Conservation (phyloP, 2,329 filamentous ascomycete species). For the Lasiodiplodia gonubiensis region DNA sequence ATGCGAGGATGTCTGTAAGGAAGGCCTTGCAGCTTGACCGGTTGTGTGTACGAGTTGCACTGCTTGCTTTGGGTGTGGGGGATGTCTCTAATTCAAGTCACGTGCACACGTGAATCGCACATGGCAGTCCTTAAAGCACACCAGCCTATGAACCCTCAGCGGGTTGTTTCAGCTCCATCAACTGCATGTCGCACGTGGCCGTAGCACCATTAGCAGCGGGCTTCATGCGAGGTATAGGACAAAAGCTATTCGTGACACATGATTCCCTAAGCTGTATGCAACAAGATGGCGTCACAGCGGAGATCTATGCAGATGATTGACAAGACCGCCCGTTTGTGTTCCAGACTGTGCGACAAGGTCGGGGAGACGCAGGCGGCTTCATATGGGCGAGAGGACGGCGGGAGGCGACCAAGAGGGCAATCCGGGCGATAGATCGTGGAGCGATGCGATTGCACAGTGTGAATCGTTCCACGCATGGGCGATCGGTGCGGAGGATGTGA, state of each 20-base stretch:
- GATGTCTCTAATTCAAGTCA: too few relatives aligned
- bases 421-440: constrained; percentile 4
- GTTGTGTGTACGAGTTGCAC: neutral
- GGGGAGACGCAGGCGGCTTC: constrained; percentile 3
- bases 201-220: neutral
- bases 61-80: neutral
- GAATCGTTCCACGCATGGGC: neutral
- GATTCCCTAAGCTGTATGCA: neutral
- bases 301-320: neutral
- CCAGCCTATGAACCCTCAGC: neutral
- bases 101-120: too few relatives aligned
- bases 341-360: neutral
- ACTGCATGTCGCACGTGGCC: constrained; percentile 3
- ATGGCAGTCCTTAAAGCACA: neutral
- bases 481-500: constrained; percentile 20
- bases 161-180: neutral
- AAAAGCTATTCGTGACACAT: neutral
- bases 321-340: too few relatives aligned
- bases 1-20: neutral
- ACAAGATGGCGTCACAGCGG: neutral
- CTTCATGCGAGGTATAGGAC: neutral
- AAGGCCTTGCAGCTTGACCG: constrained; percentile 10
- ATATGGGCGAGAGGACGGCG: neutral
- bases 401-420: neutral
- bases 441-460: neutral